Base-by-base conservation (phyloP, 2,329 filamentous ascomycete species). In the Curvularia verruculosa region DNA sequence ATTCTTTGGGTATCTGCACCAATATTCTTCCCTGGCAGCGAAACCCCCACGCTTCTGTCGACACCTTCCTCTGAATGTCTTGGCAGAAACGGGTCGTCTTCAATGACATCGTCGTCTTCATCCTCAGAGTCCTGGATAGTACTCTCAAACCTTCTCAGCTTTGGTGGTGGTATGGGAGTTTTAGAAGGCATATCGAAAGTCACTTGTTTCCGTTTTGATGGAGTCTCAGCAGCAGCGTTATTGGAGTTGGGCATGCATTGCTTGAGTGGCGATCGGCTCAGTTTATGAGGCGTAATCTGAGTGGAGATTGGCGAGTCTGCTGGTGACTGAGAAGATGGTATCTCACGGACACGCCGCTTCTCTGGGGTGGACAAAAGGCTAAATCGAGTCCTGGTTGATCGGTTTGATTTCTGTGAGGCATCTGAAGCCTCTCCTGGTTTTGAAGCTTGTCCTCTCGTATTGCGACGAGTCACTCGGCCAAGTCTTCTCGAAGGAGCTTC, bases 321-420 rank as follows among this genome's bases (percentile, higher is more conserved):
- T 13, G 73, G 72, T 19, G 73, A 75, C 44, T 75, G 73, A n/a
- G 73, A 75, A 1, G 73, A 75, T 10, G 69, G 65, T 44, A 75
- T 75, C 48, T 71, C 71, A n/a, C 61, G 58, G 6, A 74, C 50
- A 5, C 64, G 65, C 18, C 67, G 70, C 52, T 68, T 73, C 43
- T 74, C 68, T 12, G 73, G 73, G 1, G 72, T 75, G n/a, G 71
- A 60, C 7, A 75, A 49, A 1, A 74, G 63, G 34, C 69, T 59
- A 19, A 74, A 74, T 7, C 64, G 68, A 7, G 64, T 40, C 43
- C 59, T 72, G 8, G 26, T 26, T 0, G 55, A 54, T n/a, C 39
- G 61, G 2, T 21, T 26, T 18, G 47, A 23, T 34, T 28, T 26
- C 12, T 46, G 18, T 18, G 41, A 47, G 29, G 13, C 12, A 44